phyloP scores from a whole-genome alignment of 345 rosid genomes.

The Citrus reticulata region DNA sequence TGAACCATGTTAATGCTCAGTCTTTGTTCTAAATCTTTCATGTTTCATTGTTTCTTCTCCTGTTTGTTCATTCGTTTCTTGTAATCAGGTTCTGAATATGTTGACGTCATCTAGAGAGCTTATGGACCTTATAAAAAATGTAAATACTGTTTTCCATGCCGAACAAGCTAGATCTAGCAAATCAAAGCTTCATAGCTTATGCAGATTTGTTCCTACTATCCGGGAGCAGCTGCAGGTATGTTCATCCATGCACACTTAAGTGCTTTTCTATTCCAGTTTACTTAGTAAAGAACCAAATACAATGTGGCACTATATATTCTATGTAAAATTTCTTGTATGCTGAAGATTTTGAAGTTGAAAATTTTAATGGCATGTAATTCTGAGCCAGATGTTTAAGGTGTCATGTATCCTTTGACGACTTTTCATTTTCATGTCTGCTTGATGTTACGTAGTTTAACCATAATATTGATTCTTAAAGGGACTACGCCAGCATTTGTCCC shows the following conservation, averaged over 20 bases:
- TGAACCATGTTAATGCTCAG: neutral
- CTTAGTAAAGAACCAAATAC: neutral
- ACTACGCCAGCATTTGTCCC: neutral
- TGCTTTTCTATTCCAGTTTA: neutral
- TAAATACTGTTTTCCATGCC: slow-evolving; percentile 59
- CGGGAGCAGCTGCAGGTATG: slow-evolving; percentile 76
- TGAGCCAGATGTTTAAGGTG: neutral
- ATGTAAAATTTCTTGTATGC: neutral
- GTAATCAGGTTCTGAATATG: slow-evolving; percentile 54
- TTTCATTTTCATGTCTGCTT: neutral
- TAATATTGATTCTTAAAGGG: neutral
- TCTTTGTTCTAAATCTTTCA: neutral
- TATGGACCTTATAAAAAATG: slow-evolving; percentile 58
- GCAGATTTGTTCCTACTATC: slow-evolving; percentile 60
- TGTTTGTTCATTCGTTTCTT: slow-evolving; percentile 2
- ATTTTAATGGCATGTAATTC: neutral
- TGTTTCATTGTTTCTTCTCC: neutral
- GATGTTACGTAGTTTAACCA: neutral
- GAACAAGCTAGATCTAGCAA: slow-evolving; percentile 54
- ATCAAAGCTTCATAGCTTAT: slow-evolving; percentile 38
- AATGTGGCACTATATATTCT: neutral
- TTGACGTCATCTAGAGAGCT: slow-evolving; percentile 79
- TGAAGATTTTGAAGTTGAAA: neutral
- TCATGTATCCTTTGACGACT: neutral
- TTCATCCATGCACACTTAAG: neutral